phyloP scores from a whole-genome alignment of 495 filamentous ascomycete species.

The Penicillium canescens region DNA sequence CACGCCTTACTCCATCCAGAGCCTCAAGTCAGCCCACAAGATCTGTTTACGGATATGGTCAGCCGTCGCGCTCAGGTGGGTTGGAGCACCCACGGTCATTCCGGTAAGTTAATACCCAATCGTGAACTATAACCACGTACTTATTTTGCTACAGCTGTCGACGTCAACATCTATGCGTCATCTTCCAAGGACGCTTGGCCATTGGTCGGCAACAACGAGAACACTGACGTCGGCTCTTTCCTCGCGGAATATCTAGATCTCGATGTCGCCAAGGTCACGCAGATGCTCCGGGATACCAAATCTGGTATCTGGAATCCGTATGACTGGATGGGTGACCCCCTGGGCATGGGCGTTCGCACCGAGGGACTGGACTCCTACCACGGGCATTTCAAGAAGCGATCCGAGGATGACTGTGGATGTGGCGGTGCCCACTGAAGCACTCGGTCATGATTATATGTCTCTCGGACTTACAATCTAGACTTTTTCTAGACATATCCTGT shows the following conservation, averaged over 20 bases:
- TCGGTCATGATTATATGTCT: neutral
- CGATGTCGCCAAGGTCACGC: constrained; percentile 73
- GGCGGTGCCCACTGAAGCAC: constrained; percentile 30
- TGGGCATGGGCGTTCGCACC: constrained; percentile 35
- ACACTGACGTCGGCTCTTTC: constrained; percentile 87
- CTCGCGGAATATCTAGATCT: constrained; percentile 76
- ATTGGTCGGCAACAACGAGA: constrained; percentile 86
- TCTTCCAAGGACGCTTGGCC: constrained; percentile 43
- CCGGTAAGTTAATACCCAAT: constrained; percentile 37
- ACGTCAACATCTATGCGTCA: constrained; percentile 89
- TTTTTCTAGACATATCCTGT: neutral
- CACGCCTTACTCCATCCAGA: constrained; percentile 54
- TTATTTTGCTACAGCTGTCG: constrained; percentile 54
- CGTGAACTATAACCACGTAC: neutral
- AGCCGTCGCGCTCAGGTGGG: constrained; percentile 85
- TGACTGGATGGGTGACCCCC: constrained; percentile 46
- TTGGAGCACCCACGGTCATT: constrained; percentile 91
- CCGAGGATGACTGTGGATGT: constrained; percentile 41
- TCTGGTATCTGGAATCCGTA: constrained; percentile 14
- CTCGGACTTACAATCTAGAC: neutral
- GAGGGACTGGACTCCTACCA: constrained; percentile 50
- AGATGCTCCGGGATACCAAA: constrained; percentile 64
- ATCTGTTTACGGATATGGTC: constrained; percentile 81
- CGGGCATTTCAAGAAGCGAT: constrained; percentile 50
- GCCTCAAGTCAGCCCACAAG: constrained; percentile 44